Evolutionary conservation across 306 rosid species (phyloP).

Genomic region (Amphicarpaea edgeworthii): DNA sequence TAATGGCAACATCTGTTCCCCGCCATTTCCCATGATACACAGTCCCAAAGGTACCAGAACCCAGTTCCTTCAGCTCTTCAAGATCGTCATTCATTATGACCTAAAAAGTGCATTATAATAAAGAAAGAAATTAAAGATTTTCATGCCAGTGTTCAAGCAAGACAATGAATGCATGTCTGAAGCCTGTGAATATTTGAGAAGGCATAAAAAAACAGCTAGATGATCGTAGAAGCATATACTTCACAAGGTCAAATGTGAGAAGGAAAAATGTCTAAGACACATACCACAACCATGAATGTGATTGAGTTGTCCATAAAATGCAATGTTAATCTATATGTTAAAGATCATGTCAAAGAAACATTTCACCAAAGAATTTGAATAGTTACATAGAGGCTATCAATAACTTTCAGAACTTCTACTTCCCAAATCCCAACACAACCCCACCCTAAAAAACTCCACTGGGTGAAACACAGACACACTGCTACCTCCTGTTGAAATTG

Average conservation of each 20-base stretch:
- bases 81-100: conserved; percentile 83
- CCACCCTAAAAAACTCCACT: not conserved
- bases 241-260: conserved; percentile 17
- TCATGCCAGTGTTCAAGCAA: conserved; percentile 27
- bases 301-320: not conserved
- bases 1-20: conserved; percentile 88
- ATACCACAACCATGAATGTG: not conserved
- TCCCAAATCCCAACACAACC: too few species aligned
- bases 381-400: not conserved
- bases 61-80: conserved; percentile 83
- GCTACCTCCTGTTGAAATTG: not conserved
- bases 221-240: conserved; percentile 9
- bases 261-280: not conserved
- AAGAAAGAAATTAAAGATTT: conserved; percentile 14
- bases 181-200: conserved; percentile 17
- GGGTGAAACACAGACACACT: not conserved
- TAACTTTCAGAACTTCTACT: conserved; percentile 26
- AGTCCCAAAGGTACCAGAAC: conserved; percentile 88
- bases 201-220: conserved; percentile 28
- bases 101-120: conserved; percentile 51
- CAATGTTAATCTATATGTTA: not conserved
- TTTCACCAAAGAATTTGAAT: not conserved
- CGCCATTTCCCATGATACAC: conserved; percentile 92
- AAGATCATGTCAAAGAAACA: conserved; percentile 24
- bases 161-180: conserved; percentile 12